Percentiles rank a stretch among this genome's conserved stretches.
Evolutionary conservation across 2,329 filamentous ascomycete species (phyloP).

Genomic region (Neopestalotiopsis sp.): DNA sequence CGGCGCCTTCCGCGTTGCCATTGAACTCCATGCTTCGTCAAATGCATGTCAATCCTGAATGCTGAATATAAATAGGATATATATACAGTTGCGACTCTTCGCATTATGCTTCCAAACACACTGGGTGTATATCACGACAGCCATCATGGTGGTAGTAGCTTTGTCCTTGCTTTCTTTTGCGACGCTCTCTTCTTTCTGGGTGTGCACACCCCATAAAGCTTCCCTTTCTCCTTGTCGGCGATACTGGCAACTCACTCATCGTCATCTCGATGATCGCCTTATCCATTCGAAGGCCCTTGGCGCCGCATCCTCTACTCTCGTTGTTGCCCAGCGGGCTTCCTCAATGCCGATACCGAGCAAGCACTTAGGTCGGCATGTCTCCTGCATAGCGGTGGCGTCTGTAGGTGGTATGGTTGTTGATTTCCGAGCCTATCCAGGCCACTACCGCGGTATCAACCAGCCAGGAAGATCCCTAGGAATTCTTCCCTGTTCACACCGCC

Average conservation of each 20-base stretch:
- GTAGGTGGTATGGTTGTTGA: not conserved
- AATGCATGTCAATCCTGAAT: not conserved
- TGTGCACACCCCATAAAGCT: not conserved
- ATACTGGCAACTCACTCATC: not conserved
- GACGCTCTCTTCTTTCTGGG: not conserved
- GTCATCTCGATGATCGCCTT: not conserved
- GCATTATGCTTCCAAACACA: conserved; percentile 4
- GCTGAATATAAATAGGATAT: conserved; percentile 7
- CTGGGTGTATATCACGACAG: not conserved
- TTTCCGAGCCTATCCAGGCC: not conserved
- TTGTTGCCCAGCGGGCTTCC: not conserved
- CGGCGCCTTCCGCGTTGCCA: not conserved
- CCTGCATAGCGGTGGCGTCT: not conserved
- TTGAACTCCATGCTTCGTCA: not conserved
- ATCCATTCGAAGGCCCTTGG: not conserved
- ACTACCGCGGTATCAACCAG: conserved; percentile 30
- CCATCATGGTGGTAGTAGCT: not conserved
- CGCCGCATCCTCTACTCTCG: not conserved
- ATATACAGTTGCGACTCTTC: conserved; percentile 3
- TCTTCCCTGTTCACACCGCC: conserved; percentile 76
- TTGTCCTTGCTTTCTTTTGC: not conserved
- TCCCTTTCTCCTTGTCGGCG: not conserved
- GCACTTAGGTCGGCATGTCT: not conserved
- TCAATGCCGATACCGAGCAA: not conserved
- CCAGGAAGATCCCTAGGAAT: conserved; percentile 64